Conservation (phyloP, 495 filamentous ascomycete genomes). For the Durotheca rogersii region DNA sequence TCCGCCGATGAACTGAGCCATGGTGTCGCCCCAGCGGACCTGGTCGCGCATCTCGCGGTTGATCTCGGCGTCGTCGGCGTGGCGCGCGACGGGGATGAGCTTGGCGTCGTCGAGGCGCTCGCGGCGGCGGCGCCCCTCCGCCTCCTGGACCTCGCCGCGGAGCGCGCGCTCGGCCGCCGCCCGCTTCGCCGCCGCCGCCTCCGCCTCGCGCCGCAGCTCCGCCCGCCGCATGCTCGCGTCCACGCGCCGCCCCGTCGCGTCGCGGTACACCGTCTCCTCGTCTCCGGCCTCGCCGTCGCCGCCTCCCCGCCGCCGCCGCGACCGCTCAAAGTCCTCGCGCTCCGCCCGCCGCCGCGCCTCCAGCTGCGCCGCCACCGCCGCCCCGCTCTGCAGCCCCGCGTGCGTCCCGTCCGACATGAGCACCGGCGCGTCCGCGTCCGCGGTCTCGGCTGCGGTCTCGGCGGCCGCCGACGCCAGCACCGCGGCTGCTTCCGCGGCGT, state of each 20-base stretch:
- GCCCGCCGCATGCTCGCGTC: constrained; percentile 88
- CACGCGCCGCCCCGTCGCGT: constrained; percentile 87
- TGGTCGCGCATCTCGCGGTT: constrained; percentile 77
- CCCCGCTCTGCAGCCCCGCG: constrained; percentile 82
- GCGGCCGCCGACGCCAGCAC: constrained; percentile 75
- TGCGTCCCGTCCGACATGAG: constrained; percentile 79
- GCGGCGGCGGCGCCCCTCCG: constrained; percentile 52
- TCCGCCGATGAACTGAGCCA: constrained; percentile 76
- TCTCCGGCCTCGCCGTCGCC: constrained; percentile 32
- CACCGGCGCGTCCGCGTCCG: constrained; percentile 49
- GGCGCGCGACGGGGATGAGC: constrained; percentile 75
- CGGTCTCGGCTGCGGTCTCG: constrained; percentile 57
- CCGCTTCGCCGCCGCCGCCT: constrained; percentile 68
- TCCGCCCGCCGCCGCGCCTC: constrained; percentile 51
- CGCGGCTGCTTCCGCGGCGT: constrained; percentile 72
- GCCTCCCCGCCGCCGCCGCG: constrained; percentile 27
- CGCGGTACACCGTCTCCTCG: constrained; percentile 86
- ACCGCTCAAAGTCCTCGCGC: constrained; percentile 46
- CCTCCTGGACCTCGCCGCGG: constrained; percentile 81
- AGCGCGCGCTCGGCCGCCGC: constrained; percentile 61
- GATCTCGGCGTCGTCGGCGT: constrained; percentile 75
- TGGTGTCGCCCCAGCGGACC: constrained; percentile 91
- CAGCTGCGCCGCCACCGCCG: constrained; percentile 74
- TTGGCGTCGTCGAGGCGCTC: constrained; percentile 73
- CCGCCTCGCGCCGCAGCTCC: constrained; percentile 71